A percentile compares a stretch with the other conserved stretches of the same genome.
phyloP scores from a whole-genome alignment of 75 land plant species.

The Selaginella moellendorffii region DNA sequence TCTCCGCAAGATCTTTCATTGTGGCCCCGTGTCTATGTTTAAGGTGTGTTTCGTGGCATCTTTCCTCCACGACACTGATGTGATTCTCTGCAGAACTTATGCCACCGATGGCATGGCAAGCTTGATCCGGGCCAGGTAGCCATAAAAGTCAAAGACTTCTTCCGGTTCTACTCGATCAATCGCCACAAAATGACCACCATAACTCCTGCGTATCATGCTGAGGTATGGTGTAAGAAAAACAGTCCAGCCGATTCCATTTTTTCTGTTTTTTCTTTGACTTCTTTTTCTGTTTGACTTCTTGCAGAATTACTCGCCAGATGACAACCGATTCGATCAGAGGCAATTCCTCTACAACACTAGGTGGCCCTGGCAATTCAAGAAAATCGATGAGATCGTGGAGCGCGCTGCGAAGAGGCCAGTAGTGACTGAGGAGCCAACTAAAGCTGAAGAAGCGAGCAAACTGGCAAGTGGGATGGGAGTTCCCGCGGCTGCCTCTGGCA shows the following conservation, averaged over 20 bases:
- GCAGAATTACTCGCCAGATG: conserved; percentile 96
- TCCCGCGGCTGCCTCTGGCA: conserved; percentile 50
- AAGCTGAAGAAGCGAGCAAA: conserved; percentile 15
- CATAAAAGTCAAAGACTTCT: conserved; percentile 82
- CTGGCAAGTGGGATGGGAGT: conserved; percentile 60
- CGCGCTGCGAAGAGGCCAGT: conserved; percentile 21
- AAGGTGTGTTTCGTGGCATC: too few species aligned
- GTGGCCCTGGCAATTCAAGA: conserved; percentile 92
- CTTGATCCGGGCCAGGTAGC: conserved; percentile 66
- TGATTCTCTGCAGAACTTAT: conserved; percentile 11
- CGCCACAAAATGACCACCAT: conserved; percentile 93
- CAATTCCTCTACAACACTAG: conserved; percentile 82
- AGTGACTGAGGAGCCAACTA: conserved; percentile 18
- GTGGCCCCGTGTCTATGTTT: conserved; percentile 99
- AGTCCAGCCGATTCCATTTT: too few species aligned
- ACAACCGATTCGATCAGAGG: conserved; percentile 88
- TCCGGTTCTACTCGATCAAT: conserved; percentile 78
- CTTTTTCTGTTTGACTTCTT: too few species aligned
- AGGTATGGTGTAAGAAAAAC: too few species aligned
- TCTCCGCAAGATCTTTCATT: conserved; percentile 72
- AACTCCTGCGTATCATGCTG: conserved; percentile 94
- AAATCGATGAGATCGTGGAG: conserved; percentile 49
- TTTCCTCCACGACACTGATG: too few species aligned
- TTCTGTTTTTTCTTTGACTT: too few species aligned
- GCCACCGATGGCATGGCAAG: conserved; percentile 44